Percentiles rank a stretch among this genome's conserved stretches.
Conservation (phyloP, 257 asterid genomes). For the Plantago ovata region DNA sequence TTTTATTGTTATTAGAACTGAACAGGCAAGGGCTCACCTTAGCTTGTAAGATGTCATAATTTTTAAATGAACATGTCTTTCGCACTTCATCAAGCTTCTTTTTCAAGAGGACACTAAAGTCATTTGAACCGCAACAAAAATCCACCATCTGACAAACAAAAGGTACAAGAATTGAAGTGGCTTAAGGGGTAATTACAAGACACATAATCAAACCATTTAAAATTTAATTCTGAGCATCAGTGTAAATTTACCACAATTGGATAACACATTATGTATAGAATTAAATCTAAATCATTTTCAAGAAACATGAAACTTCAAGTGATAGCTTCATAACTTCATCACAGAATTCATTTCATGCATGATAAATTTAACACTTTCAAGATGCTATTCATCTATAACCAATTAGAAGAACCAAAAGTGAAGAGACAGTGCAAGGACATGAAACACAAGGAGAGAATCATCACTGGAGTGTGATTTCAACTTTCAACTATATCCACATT, state of each 20-base stretch:
- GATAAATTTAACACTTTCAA: constrained; percentile 8
- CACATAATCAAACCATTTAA: neutral
- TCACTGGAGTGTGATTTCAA: no score
- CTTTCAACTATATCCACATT: no score
- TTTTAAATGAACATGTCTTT: constrained; percentile 61
- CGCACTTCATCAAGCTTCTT: constrained; percentile 62
- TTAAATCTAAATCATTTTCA: neutral
- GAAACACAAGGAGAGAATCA: neutral
- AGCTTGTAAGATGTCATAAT: constrained; percentile 63
- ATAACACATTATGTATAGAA: neutral
- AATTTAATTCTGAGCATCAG: neutral
- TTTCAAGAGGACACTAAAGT: constrained; percentile 83
- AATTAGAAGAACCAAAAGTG: neutral
- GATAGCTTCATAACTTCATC: constrained; percentile 1
- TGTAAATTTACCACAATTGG: neutral
- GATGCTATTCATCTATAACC: neutral
- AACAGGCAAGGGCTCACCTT: constrained; percentile 41
- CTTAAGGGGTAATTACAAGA: neutral
- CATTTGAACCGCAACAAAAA: constrained; percentile 91
- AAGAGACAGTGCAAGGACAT: neutral
- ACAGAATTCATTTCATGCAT: neutral
- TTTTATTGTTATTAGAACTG: neutral
- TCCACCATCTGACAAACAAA: constrained; percentile 74
- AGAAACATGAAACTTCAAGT: neutral
- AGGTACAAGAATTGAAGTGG: constrained; percentile 3